Percentiles rank a stretch among this genome's conserved stretches.
These are phyloP conservation scores for Theobroma grandiflorum DNA, from an alignment of 441 rosid genomes.

Conservation along the genomic window DNA sequence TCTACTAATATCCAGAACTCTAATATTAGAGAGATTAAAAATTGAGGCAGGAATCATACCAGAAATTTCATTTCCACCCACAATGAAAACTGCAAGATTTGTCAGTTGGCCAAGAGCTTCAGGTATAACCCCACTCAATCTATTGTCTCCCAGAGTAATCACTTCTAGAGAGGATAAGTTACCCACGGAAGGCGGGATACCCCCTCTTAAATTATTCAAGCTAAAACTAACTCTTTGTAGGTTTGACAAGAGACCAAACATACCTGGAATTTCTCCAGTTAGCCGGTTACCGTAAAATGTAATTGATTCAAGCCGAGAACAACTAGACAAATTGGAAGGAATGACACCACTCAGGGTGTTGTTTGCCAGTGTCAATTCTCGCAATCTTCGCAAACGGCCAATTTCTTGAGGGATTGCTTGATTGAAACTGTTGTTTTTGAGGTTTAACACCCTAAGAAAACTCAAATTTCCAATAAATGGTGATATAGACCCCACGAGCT, in stretches of 20 bases:
- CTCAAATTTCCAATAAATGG: slow-evolving; percentile 32
- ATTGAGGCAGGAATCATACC: slow-evolving; percentile 18
- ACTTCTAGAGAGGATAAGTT: slow-evolving; percentile 11
- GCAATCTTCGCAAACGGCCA: slow-evolving; percentile 30
- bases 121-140: slow-evolving; percentile 30
- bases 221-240: not conserved
- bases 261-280: slow-evolving; percentile 6
- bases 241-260: not conserved
- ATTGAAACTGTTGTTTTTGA: slow-evolving; percentile 20
- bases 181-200: slow-evolving; percentile 31
- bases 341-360: slow-evolving; percentile 27
- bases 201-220: slow-evolving; percentile 5
- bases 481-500: not conserved
- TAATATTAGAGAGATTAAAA: slow-evolving; percentile 14
- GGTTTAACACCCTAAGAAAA: slow-evolving; percentile 17
- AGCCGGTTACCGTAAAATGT: not conserved
- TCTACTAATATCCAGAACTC: not conserved
- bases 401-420: slow-evolving; percentile 33
- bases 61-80: not conserved
- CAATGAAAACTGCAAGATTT: not conserved
- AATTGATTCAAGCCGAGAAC: slow-evolving; percentile 3
- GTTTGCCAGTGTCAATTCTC: not conserved
- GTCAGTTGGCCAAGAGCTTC: not conserved
- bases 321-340: slow-evolving; percentile 23
- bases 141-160: not conserved